Percentiles rank a stretch among this genome's conserved stretches.
Evolutionary conservation across 2,329 filamentous ascomycete genomes (phyloP).

Genomic region (Aspergillus caelatus): DNA sequence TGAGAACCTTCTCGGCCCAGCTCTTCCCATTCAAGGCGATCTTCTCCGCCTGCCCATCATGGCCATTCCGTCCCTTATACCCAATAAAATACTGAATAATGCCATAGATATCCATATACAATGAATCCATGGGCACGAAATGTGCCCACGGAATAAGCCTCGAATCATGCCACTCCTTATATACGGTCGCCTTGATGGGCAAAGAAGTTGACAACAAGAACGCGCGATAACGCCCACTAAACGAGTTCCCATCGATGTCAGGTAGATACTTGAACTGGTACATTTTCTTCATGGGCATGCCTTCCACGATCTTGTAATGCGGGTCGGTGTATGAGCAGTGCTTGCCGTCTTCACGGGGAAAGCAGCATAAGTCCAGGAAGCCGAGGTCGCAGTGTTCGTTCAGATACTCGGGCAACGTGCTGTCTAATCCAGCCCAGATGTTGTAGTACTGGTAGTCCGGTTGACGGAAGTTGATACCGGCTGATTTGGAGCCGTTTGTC

Average conservation of each 20-base stretch:
- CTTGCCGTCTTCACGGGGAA: conserved; percentile 36
- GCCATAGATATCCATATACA: conserved; percentile 71
- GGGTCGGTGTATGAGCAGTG: conserved; percentile 52
- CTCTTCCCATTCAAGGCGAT: conserved; percentile 68
- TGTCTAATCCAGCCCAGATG: conserved; percentile 30
- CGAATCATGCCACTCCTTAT: conserved; percentile 78
- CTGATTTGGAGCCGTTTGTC: conserved; percentile 49
- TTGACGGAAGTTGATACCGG: conserved; percentile 32
- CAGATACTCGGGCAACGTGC: conserved; percentile 45
- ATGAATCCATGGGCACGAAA: conserved; percentile 79
- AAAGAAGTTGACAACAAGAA: conserved; percentile 71
- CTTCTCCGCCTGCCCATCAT: conserved; percentile 61
- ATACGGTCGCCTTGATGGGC: conserved; percentile 77
- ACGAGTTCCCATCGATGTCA: conserved; percentile 76
- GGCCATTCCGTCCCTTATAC: conserved; percentile 44
- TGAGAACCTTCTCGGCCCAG: conserved; percentile 70
- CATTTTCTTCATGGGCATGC: conserved; percentile 39
- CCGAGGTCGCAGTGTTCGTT: conserved; percentile 43
- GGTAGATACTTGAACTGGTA: conserved; percentile 68
- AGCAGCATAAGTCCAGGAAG: conserved; percentile 50
- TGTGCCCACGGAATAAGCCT: conserved; percentile 76
- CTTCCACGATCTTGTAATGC: conserved; percentile 38
- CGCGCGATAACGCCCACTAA: conserved; percentile 68
- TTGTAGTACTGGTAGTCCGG: conserved; percentile 47
- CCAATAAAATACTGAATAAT: conserved; percentile 76